Evolutionary conservation across 371 early-diverging fungal genomes (phyloP), one percentile per base, ranked within the genome.

Genomic region (Mucor velutinosus): DNA sequence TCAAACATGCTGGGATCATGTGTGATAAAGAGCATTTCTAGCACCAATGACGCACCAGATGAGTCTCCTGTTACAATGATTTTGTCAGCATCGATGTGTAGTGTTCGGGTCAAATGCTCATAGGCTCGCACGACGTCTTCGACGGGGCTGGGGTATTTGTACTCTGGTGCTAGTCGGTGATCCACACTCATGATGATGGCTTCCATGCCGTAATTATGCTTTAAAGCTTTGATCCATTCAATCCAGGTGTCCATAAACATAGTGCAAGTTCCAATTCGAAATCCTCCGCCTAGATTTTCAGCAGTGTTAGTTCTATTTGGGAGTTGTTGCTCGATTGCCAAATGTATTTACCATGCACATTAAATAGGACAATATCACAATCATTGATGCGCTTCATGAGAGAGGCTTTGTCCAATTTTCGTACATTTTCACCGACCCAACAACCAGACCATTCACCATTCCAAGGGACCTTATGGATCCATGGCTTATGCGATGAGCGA

Each of bases 161-260:
- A 74, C 65, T 82, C 80, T 6, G 83, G 80, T 30, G 83, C 78
- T 11, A 82, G 25, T 41, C 79, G 58, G 53, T 82, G 76, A 43
- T 80, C 77, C 8, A 78, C 73, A 21, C 80, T 80, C 78, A 82
- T 78, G n/a, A 82, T 79, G 19, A 80, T 55, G 6, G 64, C 78
- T 43, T 78, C 67, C 32, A 82, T 33, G n/a, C 75, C 75, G 37
- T 76, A 72, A 23, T 64, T 70, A 30, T 75, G 65, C 56, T 82
- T 79, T 2, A 72, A 62, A 17, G 75, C 53, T 23, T 73, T 71
- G 30, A 82, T 74, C 82, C 82, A 82, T 2, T 67, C 60, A 33
- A 82, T 76, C 35, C 72, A 76, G 2, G 80, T 74, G 37, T 79
- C 82, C 80, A 79, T 79, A 56, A 67, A 82, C 76, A 73, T 71